Evolutionary conservation across 2,329 filamentous ascomycete species (phyloP).

Genomic region (Ceratocystiopsis brevicomis): DNA sequence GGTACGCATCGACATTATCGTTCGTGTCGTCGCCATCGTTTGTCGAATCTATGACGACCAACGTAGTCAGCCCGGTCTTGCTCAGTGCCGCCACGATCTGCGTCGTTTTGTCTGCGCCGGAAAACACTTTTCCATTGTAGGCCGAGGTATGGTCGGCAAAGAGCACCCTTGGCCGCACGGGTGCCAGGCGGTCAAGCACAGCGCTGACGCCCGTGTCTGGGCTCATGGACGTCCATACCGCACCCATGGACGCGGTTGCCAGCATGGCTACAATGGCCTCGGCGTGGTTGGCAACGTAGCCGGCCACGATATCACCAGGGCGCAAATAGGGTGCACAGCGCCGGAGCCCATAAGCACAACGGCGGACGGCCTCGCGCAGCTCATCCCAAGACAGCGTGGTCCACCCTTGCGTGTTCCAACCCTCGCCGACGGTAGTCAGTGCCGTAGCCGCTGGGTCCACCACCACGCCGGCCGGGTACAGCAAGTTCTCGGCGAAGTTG

Average conservation of each 20-base stretch:
- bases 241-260: conserved; percentile 62
- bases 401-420: conserved; percentile 27
- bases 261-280: conserved; percentile 81
- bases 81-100: conserved; percentile 51
- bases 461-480: conserved; percentile 45
- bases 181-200: conserved; percentile 67
- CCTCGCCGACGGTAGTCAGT: conserved; percentile 66
- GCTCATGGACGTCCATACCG: conserved; percentile 82
- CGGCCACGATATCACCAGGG: conserved; percentile 38
- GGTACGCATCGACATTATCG: conserved; percentile 10
- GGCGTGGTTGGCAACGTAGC: conserved; percentile 76
- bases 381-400: conserved; percentile 51
- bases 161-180: conserved; percentile 66
- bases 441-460: conserved; percentile 44
- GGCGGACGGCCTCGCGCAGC: conserved; percentile 57
- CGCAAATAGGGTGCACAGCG: conserved; percentile 39
- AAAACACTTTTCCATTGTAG: conserved; percentile 82
- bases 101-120: conserved; percentile 58
- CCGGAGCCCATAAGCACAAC: conserved; percentile 49
- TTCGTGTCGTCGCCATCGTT: neutral
- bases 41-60: conserved; percentile 53
- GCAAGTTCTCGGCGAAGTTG: conserved; percentile 90
- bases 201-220: conserved; percentile 85
- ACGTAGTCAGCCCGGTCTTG: conserved; percentile 39
- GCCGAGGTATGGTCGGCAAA: conserved; percentile 77